Base-by-base conservation (phyloP, 768 basidiomycete species). In the Holtermannia corniformis region DNA sequence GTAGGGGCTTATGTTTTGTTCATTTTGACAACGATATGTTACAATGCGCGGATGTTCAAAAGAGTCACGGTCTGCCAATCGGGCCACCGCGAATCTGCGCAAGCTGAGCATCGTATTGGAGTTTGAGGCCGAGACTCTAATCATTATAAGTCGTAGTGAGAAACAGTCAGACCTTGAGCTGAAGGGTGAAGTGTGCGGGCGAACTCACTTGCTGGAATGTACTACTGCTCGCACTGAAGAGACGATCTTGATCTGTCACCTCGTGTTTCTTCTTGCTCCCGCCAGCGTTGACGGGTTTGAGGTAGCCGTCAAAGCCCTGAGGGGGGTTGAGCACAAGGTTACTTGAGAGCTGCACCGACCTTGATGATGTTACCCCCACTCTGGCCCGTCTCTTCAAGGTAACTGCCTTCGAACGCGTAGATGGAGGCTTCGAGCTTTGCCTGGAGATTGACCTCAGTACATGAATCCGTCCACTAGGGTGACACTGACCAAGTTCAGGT, bases 321-420 rank as follows among this genome's bases (percentile, higher is more conserved):
- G 44, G n/a, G 50, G 22, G 13, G 19, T 22, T 3, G 11, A 4
- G 23, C 5, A 22, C 12, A 41, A n/a, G 45, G 21, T 24, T 45
- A 2, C 41, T 7, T n/a, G n/a, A 3, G 21, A 7, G 23, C 5
- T 46, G 23, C 4, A 27, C 61, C 43, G 42, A 72, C 72, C 60
- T 74, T 73, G 61, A 75, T 74, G 53, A 75, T 74, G 60, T 75
- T 75, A 5, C 75, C 75, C 2, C 72, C 68, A 7, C 71, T 57
- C 0, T 63, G 55, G 32, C 63, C 55, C 43, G 70, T 61, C 55
- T 74, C 74, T 41, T 71, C 69, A 14, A 76, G 64, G 51, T 76
- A 76, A 24, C 71, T 73, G 1, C 72, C 73, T 48, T 76, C 75
- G 49, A 73, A 75, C 3, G 65, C 67, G 51, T 72, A 71, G 48